Evolutionary conservation across 495 filamentous ascomycete species (phyloP), one percentile per base, ranked within the genome.

Genomic region (Hyphodiscus hymeniophilus): DNA sequence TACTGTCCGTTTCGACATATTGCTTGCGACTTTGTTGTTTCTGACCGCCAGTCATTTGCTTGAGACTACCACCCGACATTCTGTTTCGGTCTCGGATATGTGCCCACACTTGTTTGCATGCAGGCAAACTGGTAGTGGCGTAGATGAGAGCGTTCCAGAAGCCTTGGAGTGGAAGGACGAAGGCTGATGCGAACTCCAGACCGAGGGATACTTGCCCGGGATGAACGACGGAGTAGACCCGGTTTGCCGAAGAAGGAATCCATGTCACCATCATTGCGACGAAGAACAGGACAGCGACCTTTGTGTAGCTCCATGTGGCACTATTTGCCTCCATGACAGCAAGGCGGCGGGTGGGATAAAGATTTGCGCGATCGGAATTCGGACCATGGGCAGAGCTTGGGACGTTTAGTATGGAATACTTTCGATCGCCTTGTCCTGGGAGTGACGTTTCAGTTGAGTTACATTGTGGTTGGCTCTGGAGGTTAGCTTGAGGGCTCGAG

Each of bases 111-210:
- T 42, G 2, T 23, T 45, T 54, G 47, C 46, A 50, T 7, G 73
- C 72, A 28, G 62, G 61, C 68, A 67, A 73, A 12, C 69, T 77
- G 2, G 86, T 87, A 16, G 77, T 79, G 11, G 79, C 61, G 64
- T 94, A 95, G 46, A 95, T 87, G 43, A 87, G 59, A 16, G 79
- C 77, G 56, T 94, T 95, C 84, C 87, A 91, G 56, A 92, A 89
- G 1, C 89, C 89, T 58, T 94, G 89, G 0, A 89, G 69, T 0
- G 89, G 89, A 17, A 94, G 71, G 0, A 94, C 87, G 38, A 89
- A 73, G 1, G 83, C 78, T 21, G 81, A 79, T 38, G 79, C 73
- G 47, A 81, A 83, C 54, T 86, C 80, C 21, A 94, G 73, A 18
- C 68, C 66, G 41, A 81, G 76, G 21, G 67, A 71, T 4, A 74